Evolutionary conservation across 768 basidiomycete genomes (phyloP).

Genomic region (Kondoa subrosea): DNA sequence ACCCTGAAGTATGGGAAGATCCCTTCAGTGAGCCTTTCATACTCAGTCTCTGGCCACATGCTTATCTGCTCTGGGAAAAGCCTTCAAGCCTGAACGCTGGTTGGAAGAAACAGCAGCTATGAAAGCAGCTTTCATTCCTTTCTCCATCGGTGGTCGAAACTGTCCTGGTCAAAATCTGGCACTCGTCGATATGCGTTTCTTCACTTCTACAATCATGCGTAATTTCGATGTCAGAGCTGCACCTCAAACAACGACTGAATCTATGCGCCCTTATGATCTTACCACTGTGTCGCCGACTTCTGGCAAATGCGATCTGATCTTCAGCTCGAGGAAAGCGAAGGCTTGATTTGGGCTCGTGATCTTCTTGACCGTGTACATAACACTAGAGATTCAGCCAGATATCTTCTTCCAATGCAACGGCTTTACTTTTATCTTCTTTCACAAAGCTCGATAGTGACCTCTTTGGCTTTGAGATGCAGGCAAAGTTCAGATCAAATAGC

Average conservation of each 20-base stretch:
- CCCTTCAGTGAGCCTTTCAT: background rate
- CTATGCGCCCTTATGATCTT: background rate
- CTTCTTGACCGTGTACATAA: too few relatives aligned
- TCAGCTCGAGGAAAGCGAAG: background rate
- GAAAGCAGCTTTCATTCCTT: conserved; percentile 13
- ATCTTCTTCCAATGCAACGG: too few relatives aligned
- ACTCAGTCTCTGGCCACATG: too few relatives aligned
- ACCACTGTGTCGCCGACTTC: background rate
- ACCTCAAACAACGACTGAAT: background rate
- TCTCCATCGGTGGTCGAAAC: conserved; percentile 10
- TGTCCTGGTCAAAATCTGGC: conserved; percentile 11
- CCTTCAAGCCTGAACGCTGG: conserved; percentile 11
- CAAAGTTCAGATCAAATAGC: too few relatives aligned
- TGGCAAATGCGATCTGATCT: background rate
- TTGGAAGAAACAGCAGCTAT: conserved; percentile 14
- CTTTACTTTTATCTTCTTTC: too few relatives aligned
- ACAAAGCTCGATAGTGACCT: too few relatives aligned
- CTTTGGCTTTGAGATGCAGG: too few relatives aligned
- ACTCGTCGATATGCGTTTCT: conserved; percentile 2
- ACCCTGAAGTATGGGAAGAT: background rate
- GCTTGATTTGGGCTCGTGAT: background rate
- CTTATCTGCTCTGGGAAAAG: too few relatives aligned
- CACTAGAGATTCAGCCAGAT: too few relatives aligned
- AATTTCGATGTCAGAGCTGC: background rate
- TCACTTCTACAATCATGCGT: background rate